phyloP scores from a whole-genome alignment of 805 yeast species.

The Hanseniaspora taiwanica region DNA sequence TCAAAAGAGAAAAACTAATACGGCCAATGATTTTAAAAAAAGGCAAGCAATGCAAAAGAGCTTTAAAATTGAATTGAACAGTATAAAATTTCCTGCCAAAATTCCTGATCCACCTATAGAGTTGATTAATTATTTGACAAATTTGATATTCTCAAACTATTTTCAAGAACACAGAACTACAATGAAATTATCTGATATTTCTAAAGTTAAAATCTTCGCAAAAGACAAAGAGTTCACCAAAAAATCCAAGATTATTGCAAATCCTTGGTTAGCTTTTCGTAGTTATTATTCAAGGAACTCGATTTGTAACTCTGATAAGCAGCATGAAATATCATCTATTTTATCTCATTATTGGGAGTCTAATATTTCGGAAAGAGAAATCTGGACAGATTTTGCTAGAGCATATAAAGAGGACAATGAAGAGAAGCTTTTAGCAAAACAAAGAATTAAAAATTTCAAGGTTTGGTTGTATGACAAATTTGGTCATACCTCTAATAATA shows the following conservation, averaged over 20 bases:
- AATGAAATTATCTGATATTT: not conserved
- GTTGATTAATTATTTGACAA: not conserved
- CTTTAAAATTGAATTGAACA: not conserved
- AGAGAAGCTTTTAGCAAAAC: not conserved
- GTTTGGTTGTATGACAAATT: not conserved
- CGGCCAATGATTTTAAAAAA: not conserved
- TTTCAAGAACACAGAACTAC: constrained; percentile 5
- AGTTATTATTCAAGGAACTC: not conserved
- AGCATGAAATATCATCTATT: constrained; percentile 1
- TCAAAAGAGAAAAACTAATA: not conserved
- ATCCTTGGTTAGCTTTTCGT: constrained; percentile 3
- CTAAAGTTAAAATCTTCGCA: not conserved
- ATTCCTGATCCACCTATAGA: constrained; percentile 1
- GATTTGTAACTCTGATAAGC: not conserved
- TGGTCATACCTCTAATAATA: not conserved
- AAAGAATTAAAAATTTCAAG: not conserved
- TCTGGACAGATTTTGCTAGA: not conserved
- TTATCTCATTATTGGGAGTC: constrained; percentile 1
- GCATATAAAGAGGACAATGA: constrained; percentile 1
- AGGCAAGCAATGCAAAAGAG: not conserved
- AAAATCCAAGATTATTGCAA: not conserved
- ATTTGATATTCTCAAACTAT: no score
- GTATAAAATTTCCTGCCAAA: not conserved
- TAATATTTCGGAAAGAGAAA: not conserved
- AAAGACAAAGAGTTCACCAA: not conserved